phyloP scores from a whole-genome alignment of 176 grass and related monocot genomes.

The Bromus sterilis region DNA sequence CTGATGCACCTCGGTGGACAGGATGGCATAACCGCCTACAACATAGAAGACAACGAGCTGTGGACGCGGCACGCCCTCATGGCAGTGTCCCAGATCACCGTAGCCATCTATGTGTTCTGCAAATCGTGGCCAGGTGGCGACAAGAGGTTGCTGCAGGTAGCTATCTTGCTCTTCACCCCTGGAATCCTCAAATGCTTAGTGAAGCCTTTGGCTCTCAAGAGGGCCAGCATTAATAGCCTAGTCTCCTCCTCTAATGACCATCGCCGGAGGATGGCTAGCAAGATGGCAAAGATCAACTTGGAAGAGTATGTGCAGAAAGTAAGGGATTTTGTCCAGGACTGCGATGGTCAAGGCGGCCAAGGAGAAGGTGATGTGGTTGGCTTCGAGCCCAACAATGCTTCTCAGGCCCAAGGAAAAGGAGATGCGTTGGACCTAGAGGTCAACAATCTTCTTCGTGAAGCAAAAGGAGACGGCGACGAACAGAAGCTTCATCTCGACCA shows the following conservation, averaged over 20 bases:
- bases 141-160: background rate
- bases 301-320: background rate
- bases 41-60: background rate
- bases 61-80: background rate
- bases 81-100: background rate
- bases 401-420: no score
- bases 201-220: background rate
- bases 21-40: background rate
- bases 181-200: background rate
- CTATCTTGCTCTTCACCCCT: background rate
- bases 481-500: no score
- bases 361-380: background rate
- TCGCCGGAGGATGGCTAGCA: background rate
- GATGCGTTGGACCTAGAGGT: no score
- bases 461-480: background rate
- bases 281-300: fast-evolving
- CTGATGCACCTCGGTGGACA: background rate
- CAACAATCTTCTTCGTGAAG: background rate
- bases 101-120: background rate
- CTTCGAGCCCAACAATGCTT: no score
- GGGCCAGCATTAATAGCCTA: background rate
- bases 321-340: background rate
- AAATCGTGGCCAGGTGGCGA: background rate
- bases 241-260: background rate
- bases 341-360: no score